Conservation (phyloP, 2,329 filamentous ascomycete species). For the Fusarium subglutinans region DNA sequence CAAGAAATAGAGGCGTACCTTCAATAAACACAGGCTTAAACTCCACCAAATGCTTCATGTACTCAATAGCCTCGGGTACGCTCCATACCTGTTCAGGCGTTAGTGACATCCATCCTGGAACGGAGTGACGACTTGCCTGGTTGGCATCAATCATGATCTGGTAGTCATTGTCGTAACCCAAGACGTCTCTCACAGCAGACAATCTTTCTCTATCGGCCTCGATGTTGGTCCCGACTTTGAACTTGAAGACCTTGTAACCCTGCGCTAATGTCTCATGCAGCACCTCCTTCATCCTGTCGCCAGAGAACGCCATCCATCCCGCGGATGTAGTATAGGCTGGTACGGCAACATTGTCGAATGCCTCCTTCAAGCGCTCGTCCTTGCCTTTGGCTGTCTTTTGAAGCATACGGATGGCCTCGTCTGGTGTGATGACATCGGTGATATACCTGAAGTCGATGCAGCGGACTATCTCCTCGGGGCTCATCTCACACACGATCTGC, state of each 20-base stretch:
- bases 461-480: not conserved
- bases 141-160: not conserved
- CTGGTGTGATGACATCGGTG: not conserved
- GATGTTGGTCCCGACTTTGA: not conserved
- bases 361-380: not conserved
- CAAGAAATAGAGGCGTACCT: not conserved
- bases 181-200: not conserved
- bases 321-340: not conserved
- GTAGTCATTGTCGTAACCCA: not conserved
- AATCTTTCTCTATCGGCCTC: not conserved
- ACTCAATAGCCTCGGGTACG: not conserved
- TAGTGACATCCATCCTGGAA: rapidly evolving
- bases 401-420: not conserved
- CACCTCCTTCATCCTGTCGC: not conserved
- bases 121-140: not conserved
- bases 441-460: not conserved
- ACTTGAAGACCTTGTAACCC: not conserved
- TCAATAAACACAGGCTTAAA: not conserved
- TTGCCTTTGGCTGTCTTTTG: not conserved
- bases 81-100: not conserved
- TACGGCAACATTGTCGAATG: not conserved
- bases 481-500: not conserved
- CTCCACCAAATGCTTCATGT: not conserved
- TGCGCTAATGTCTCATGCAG: not conserved
- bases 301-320: not conserved